phyloP scores from a whole-genome alignment of 2,329 filamentous ascomycete species.

The Bipolaris gigantea region DNA sequence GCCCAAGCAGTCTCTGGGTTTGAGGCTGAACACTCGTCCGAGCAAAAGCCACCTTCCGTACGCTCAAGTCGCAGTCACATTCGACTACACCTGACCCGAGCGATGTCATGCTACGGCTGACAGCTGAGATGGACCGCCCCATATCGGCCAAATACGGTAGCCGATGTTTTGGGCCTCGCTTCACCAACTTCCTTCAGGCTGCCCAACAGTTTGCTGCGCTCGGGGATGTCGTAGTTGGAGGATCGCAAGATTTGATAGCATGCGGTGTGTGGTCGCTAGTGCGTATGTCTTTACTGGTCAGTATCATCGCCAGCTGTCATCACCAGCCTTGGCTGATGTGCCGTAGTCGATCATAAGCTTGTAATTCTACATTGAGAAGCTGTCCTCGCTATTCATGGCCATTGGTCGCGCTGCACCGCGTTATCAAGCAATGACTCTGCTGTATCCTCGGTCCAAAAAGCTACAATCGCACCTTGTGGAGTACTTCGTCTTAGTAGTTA shows the following conservation, averaged over 20 bases:
- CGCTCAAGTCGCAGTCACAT: conserved; percentile 1
- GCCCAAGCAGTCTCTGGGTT: conserved; percentile 17
- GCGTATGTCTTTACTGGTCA: conserved; percentile 47
- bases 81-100: background rate
- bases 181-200: conserved; percentile 47
- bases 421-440: conserved; percentile 44
- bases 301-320: conserved; percentile 25
- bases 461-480: conserved; percentile 44
- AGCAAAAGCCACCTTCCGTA: conserved; percentile 11
- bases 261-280: conserved; percentile 52
- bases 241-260: conserved; percentile 51
- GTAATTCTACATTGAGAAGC: conserved; percentile 44
- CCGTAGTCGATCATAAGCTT: conserved; percentile 36
- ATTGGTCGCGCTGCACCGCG: conserved; percentile 46
- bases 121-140: conserved; percentile 44
- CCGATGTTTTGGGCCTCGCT: conserved; percentile 47
- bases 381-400: conserved; percentile 48
- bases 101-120: conserved; percentile 33
- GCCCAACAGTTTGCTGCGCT: conserved; percentile 51
- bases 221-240: conserved; percentile 49
- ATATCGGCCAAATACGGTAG: conserved; percentile 14
- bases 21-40: conserved; percentile 9
- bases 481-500: conserved; percentile 49
- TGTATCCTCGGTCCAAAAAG: conserved; percentile 46
- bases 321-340: conserved; percentile 4